These are phyloP conservation scores for Colletotrichum zoysiae DNA, from an alignment of 2,329 filamentous ascomycete species.

Conservation along the genomic window DNA sequence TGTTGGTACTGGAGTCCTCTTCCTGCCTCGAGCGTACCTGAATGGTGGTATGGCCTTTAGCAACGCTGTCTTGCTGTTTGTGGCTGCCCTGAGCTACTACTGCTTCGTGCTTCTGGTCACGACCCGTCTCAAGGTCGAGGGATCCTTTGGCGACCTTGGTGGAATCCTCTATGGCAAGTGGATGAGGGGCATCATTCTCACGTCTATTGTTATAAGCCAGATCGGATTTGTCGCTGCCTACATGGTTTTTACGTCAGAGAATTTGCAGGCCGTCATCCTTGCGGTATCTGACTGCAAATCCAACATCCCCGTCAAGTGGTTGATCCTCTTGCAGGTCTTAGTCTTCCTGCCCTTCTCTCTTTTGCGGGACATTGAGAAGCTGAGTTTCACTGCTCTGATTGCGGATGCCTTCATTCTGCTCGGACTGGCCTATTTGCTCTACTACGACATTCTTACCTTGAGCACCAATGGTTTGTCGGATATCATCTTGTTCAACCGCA, in stretches of 20 bases:
- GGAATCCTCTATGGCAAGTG: conserved; percentile 90
- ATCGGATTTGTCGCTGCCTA: conserved; percentile 95
- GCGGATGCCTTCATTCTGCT: conserved; percentile 95
- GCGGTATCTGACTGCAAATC: conserved; percentile 91
- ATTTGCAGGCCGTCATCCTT: conserved; percentile 92
- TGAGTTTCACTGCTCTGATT: conserved; percentile 92
- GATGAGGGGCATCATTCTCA: conserved; percentile 89
- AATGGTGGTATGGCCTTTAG: conserved; percentile 99
- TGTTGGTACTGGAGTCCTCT: conserved; percentile 94
- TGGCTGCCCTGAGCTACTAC: conserved; percentile 92
- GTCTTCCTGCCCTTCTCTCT: conserved; percentile 95
- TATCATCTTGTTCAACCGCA: conserved; percentile 89
- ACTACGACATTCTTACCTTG: conserved; percentile 92
- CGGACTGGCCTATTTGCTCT: conserved; percentile 93
- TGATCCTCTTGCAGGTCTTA: conserved; percentile 95
- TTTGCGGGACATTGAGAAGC: conserved; percentile 95
- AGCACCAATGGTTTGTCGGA: conserved; percentile 82
- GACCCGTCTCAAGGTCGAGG: conserved; percentile 85
- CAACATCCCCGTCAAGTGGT: conserved; percentile 85
- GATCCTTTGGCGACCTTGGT: conserved; percentile 98
- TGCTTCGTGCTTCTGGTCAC: conserved; percentile 95
- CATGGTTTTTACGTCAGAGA: conserved; percentile 96
- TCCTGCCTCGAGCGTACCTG: conserved; percentile 91
- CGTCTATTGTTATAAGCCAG: conserved; percentile 94
- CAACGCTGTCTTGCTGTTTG: conserved; percentile 86